These are phyloP conservation scores for Russula virescens DNA, from an alignment of 768 basidiomycete genomes.

Conservation along the genomic window DNA sequence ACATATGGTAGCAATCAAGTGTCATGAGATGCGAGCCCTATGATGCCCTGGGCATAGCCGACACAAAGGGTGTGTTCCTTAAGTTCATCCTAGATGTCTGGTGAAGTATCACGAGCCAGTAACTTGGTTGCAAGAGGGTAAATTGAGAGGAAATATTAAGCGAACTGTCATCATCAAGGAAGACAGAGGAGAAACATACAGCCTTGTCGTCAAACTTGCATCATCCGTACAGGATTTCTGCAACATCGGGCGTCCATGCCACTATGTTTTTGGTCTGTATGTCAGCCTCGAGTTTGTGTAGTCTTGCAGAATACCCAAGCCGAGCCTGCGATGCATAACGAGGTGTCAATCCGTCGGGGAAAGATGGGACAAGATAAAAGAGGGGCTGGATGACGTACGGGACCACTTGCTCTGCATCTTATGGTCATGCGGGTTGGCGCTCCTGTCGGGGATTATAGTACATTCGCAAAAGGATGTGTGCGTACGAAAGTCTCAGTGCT, in stretches of 20 bases:
- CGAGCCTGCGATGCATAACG: slow-evolving; percentile 50
- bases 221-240: slow-evolving; percentile 88
- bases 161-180: slow-evolving; percentile 54
- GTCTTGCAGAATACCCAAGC: slow-evolving; percentile 81
- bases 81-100: slow-evolving; percentile 76
- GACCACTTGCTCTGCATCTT: slow-evolving; percentile 66
- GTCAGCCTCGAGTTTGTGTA: slow-evolving; percentile 83
- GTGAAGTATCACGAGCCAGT: slow-evolving; percentile 71
- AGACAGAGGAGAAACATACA: slow-evolving; percentile 43
- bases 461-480: slow-evolving; percentile 89
- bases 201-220: slow-evolving; percentile 85
- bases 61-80: slow-evolving; percentile 77
- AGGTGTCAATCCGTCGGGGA: slow-evolving; percentile 8
- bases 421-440: slow-evolving; percentile 76
- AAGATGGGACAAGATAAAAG: no score
- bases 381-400: slow-evolving; percentile 43
- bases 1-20: background rate
- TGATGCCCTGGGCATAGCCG: slow-evolving; percentile 64
- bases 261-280: slow-evolving; percentile 91
- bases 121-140: slow-evolving; percentile 88
- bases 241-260: slow-evolving; percentile 99
- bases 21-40: slow-evolving; percentile 47
- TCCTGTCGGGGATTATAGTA: slow-evolving; percentile 87
- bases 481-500: slow-evolving; percentile 92
- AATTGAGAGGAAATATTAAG: slow-evolving; percentile 78